phyloP scores from a whole-genome alignment of 768 basidiomycete species.

The Leccinum longicurvipes region DNA sequence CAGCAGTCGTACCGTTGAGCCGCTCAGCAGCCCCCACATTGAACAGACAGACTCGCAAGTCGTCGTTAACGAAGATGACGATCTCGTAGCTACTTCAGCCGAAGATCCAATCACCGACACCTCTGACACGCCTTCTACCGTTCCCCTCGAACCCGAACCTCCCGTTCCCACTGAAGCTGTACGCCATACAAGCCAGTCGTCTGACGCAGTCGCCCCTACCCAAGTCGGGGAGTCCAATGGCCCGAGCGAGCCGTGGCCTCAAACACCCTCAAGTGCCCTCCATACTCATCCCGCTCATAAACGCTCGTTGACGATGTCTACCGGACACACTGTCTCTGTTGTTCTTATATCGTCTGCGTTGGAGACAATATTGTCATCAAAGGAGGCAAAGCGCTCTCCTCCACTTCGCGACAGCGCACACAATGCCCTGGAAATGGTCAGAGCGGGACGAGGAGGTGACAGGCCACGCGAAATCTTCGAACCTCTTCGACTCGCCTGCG shows the following conservation, averaged over 20 bases:
- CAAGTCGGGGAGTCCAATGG: constrained; percentile 14
- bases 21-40: background rate
- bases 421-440: constrained; percentile 78
- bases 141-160: constrained; percentile 2
- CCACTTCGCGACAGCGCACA: constrained; percentile 83
- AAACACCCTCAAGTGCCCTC: constrained; percentile 19
- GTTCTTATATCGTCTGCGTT: constrained; percentile 82
- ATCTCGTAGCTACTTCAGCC: constrained; percentile 1
- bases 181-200: constrained; percentile 3
- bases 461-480: constrained; percentile 88
- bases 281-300: constrained; percentile 37
- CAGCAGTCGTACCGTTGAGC: background rate
- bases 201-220: constrained; percentile 2
- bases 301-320: constrained; percentile 60
- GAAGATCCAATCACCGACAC: background rate
- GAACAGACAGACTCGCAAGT: background rate
- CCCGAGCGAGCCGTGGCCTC: constrained; percentile 10
- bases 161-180: constrained; percentile 3
- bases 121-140: constrained; percentile 7
- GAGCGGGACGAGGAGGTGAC: constrained; percentile 69
- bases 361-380: constrained; percentile 81
- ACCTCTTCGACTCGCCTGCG: constrained; percentile 93
- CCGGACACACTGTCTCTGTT: constrained; percentile 71
- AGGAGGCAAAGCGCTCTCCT: constrained; percentile 79
- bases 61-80: background rate